Percentiles rank a stretch among this genome's conserved stretches.
Conservation (phyloP, 768 basidiomycete genomes). For the Arthromyces matolae region DNA sequence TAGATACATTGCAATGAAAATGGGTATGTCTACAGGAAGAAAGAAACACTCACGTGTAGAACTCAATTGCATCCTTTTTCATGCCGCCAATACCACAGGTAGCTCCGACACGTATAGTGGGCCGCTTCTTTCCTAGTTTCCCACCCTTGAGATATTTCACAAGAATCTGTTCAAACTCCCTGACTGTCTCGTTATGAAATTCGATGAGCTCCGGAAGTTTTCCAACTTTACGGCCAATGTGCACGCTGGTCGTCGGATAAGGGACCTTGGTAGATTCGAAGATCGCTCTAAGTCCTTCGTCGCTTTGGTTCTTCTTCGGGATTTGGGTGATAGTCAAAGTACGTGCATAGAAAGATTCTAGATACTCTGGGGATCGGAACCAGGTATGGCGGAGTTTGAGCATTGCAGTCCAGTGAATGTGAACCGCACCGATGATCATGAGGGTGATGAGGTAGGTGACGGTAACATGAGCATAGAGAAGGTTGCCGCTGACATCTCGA, state of each 20-base stretch:
- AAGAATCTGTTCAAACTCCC: conserved; percentile 83
- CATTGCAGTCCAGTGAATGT: conserved; percentile 75
- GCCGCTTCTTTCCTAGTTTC: conserved; percentile 73
- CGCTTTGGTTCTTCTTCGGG: conserved; percentile 75
- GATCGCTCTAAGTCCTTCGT: conserved; percentile 76
- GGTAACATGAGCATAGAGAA: conserved; percentile 82
- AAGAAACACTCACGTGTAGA: conserved; percentile 67
- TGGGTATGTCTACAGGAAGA: too few species aligned
- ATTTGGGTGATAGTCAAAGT: conserved; percentile 83
- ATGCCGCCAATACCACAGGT: conserved; percentile 79
- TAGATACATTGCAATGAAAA: too few species aligned
- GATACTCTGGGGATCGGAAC: conserved; percentile 89
- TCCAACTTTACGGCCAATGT: conserved; percentile 85
- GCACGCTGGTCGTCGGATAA: conserved; percentile 88
- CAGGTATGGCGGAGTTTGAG: conserved; percentile 75
- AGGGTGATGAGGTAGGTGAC: conserved; percentile 78
- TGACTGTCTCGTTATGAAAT: conserved; percentile 90
- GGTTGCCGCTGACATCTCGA: conserved; percentile 67
- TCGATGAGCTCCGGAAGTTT: conserved; percentile 88
- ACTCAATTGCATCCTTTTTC: conserved; percentile 90
- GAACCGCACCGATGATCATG: conserved; percentile 68
- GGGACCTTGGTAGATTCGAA: conserved; percentile 76
- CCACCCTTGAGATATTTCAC: conserved; percentile 89
- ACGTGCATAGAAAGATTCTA: conserved; percentile 88
- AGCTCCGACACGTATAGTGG: conserved; percentile 76